Base-by-base conservation (phyloP, 1,139 yeast species). In the Hyphopichia buzzinii region DNA sequence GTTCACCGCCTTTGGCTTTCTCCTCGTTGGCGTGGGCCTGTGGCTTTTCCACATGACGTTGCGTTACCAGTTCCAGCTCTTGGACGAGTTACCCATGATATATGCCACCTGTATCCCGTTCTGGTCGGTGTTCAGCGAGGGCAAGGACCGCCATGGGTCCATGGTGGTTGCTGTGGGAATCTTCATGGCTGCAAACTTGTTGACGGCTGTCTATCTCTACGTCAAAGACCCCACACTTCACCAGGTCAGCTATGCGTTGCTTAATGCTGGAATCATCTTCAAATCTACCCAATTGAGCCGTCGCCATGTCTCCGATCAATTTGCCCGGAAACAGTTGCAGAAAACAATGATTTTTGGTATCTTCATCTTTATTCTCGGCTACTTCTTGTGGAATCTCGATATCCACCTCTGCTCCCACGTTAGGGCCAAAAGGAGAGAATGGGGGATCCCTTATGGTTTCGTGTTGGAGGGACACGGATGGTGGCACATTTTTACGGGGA, bases 41-140 rank as follows among this genome's bases (percentile, higher is more conserved):
- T 92, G 97, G 95, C 66, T 88, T 49, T 92, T 92, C 67, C 98
- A 92, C 60, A 92, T 92, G 97, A 90, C 97, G 5, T 70, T 92
- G 49, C 72, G 78, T 44, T 90, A 89, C 59, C 89, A 84, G 57
- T 92, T 77, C 64, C 98, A 92, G 64, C 62, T 92, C 42, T 71
- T 92, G 58, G 98, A 92, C 63, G 98, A 92, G 61, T 72, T 92
- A 53, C 98, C 98, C 29, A 92, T 92, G 98, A 87, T 92, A 43
- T 92, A 92, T 62, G 97, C 96, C 26, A 92, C 97, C 2, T 89
- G 96, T 49, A 82, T 92, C 21, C 97, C 97, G 0, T 83, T 87
- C 46, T 94, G 97, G 88, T 81, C 88, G 39, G 81, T 89, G 2
- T 85, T 84, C 52, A 79, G 90, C 37, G 89, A 83, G 57, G 72